Evolutionary conservation across 2,329 filamentous ascomycete species (phyloP).

Genomic region (Ceratocystis destructans): DNA sequence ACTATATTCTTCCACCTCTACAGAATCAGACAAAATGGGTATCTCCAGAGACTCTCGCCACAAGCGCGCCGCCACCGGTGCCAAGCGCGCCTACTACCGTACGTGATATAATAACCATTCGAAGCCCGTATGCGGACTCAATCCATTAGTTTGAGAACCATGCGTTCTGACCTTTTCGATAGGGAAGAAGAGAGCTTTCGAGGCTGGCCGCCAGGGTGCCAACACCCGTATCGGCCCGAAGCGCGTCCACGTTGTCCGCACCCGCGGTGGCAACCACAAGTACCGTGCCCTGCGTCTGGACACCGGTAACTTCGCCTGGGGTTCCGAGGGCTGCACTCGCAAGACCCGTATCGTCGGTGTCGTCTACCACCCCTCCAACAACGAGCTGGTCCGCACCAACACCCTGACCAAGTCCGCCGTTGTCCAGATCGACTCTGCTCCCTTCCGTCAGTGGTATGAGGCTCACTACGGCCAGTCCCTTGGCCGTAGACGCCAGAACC

Average conservation of each 20-base stretch:
- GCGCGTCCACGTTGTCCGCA: constrained; percentile 93
- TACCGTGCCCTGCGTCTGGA: constrained; percentile 98
- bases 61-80: constrained; percentile 98
- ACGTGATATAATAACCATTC: constrained; percentile 43
- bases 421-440: constrained; percentile 95
- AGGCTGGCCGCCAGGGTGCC: constrained; percentile 97
- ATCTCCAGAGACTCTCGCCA: constrained; percentile 99
- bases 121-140: constrained; percentile 49
- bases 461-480: constrained; percentile 91
- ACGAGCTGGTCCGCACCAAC: constrained; percentile 99
- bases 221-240: constrained; percentile 98
- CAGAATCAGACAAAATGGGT: constrained; percentile 83
- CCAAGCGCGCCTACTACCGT: constrained; percentile 91
- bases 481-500: constrained; percentile 72
- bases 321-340: constrained; percentile 92
- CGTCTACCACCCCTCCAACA: constrained; percentile 99
- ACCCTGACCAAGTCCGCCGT: constrained; percentile 98
- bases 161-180: constrained; percentile 63
- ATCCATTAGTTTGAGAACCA: constrained; percentile 31
- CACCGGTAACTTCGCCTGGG: constrained; percentile 98
- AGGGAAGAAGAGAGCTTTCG: constrained; percentile 97
- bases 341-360: constrained; percentile 99
- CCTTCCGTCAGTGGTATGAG: constrained; percentile 99
- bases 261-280: constrained; percentile 97
- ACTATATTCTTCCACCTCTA: constrained; percentile 23